Conservation (phyloP, 1,284 basidiomycete genomes). For the Meripilus lineatus region DNA sequence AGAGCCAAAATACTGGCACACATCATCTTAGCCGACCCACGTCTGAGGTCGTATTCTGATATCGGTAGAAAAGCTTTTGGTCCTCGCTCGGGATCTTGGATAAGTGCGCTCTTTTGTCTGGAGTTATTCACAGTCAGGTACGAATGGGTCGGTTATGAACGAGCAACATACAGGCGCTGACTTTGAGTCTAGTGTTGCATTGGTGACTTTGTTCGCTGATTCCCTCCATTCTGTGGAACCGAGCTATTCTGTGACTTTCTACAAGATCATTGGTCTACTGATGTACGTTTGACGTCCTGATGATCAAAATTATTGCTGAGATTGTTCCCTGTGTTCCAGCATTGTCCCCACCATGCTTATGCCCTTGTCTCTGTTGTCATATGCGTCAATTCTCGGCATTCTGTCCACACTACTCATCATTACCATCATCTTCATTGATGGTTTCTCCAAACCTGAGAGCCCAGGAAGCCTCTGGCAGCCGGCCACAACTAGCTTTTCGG, state of each 20-base stretch:
- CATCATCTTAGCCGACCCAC: constrained; percentile 68
- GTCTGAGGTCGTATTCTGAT: constrained; percentile 81
- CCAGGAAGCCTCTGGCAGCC: constrained; percentile 84
- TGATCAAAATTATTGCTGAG: no score
- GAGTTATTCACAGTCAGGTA: constrained; percentile 81
- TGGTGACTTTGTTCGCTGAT: constrained; percentile 85
- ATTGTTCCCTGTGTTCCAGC: constrained; percentile 29
- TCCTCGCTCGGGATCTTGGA: constrained; percentile 57
- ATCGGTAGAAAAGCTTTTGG: constrained; percentile 88
- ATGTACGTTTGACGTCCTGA: no score
- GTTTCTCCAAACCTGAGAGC: constrained; percentile 69
- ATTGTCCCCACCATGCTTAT: constrained; percentile 82
- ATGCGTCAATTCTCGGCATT: constrained; percentile 83
- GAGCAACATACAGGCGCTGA: no score
- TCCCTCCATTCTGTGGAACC: constrained; percentile 75
- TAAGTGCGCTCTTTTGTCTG: constrained; percentile 76
- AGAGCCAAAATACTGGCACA: constrained; percentile 83
- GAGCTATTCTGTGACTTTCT: constrained; percentile 58
- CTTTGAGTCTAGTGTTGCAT: constrained; percentile 72
- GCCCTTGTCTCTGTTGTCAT: constrained; percentile 79
- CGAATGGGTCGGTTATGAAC: no score
- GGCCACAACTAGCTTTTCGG: constrained; percentile 61
- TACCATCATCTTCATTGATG: constrained; percentile 80
- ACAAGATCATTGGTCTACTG: constrained; percentile 71
- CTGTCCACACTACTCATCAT: constrained; percentile 77